phyloP scores from a whole-genome alignment of 306 rosid genomes.

The Hippophae rhamnoides region DNA sequence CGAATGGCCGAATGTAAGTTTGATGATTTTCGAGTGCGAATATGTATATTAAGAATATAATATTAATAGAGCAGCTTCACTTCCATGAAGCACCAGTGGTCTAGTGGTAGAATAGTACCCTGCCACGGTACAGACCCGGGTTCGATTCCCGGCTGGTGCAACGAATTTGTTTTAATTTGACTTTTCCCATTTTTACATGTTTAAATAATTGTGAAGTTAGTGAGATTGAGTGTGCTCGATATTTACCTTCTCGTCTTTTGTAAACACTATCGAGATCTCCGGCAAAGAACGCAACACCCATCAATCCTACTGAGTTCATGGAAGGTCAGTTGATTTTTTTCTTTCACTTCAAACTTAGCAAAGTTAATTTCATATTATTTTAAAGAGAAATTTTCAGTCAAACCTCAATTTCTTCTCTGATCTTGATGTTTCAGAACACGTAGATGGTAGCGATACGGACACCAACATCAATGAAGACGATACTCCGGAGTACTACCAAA shows the following conservation, averaged over 20 bases:
- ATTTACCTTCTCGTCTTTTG: too few species aligned
- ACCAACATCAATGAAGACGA: conserved; percentile 35
- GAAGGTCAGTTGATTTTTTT: conserved; percentile 28
- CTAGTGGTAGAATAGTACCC: conserved; percentile 96
- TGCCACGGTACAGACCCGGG: conserved; percentile 55
- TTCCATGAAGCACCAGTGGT: conserved; percentile 58
- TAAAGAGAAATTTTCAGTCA: background rate
- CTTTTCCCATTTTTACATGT: rapidly evolving
- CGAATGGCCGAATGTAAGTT: too few species aligned
- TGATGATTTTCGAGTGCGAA: too few species aligned
- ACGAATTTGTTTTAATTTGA: rapidly evolving
- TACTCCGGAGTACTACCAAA: conserved; percentile 53
- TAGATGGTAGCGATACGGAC: conserved; percentile 73
- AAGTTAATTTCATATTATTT: background rate
- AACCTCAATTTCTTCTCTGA: background rate
- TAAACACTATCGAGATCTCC: conserved; percentile 1
- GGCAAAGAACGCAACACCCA: conserved; percentile 38
- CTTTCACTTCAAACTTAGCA: too few species aligned
- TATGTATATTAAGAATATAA: too few species aligned
- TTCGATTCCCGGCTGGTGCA: conserved; percentile 55
- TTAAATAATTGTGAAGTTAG: too few species aligned
- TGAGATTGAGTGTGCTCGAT: too few species aligned
- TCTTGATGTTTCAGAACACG: conserved; percentile 29
- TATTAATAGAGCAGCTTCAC: rapidly evolving
- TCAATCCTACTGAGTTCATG: conserved; percentile 18